Base-by-base conservation (phyloP, 371 early-diverging fungal species). In the Mortierella sp. region DNA sequence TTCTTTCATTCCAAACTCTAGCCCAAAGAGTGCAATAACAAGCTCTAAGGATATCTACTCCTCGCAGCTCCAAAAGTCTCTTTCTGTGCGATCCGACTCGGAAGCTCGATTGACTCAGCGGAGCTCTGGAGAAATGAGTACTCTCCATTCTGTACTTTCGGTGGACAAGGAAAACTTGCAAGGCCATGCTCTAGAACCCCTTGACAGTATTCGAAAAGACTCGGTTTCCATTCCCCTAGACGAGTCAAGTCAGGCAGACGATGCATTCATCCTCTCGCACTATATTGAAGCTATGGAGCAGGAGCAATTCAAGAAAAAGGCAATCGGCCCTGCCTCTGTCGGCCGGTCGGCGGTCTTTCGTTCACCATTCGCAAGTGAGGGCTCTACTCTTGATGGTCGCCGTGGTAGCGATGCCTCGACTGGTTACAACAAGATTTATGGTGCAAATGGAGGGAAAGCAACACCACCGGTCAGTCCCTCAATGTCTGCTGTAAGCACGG, bases 61-160 rank as follows among this genome's bases (percentile, higher is more conserved):
- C 1, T 60, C 77, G 0, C 58, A 46, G 26, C 23, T 51, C 25
- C 68, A 68, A 0, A 67, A 72, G 43, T 26, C 51, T 15, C 30
- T 55, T 6, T 47, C 65, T 15, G 26, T 23, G 1, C 64, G 11
- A 12, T 57, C 69, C 0, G 61, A 68, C 0, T 70, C 73, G 0
- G 80, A 79, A 50, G 47, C 61, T 37, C 63, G 60, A 5, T 29
- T 72, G 19, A 60, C 77, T 19, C 72, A 61, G 19, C 50, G 55
- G 3, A 63, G 46, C 29, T 76, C 76, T 12, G 53, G 51, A 12
- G 74, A 74, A 19, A 12, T 70, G 18, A 70, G 70, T 58, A 75
- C 75, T 18, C 61, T 75, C 18, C 60, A 65, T 44, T 74, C 74
- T 4, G 44, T 29, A 23, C 21, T 65, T 19, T 72, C 72, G 21